Evolutionary conservation across 495 filamentous ascomycete genomes (phyloP).

Genomic region (Penicillium odoratum): DNA sequence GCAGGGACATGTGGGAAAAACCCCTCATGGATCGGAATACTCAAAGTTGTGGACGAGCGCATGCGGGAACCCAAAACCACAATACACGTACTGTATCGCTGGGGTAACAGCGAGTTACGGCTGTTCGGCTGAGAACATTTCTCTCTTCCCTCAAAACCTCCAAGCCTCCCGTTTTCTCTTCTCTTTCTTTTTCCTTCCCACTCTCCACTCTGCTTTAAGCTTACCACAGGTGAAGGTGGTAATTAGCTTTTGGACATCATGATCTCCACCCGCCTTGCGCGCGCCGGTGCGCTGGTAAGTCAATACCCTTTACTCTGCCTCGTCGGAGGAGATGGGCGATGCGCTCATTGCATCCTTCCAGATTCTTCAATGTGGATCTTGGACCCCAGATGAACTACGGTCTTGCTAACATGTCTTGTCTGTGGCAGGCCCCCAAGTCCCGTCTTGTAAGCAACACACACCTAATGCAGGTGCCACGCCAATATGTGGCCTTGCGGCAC

Average conservation of each 20-base stretch:
- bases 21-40: background rate
- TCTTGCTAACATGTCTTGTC: conserved; percentile 27
- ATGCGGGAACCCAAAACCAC: conserved; percentile 29
- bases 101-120: conserved; percentile 46
- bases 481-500: conserved; percentile 14
- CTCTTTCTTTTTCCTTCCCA: conserved; percentile 28
- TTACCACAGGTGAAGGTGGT: conserved; percentile 47
- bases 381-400: background rate
- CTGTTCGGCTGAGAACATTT: conserved; percentile 40
- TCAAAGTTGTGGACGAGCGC: conserved; percentile 7
- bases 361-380: background rate
- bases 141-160: conserved; percentile 43
- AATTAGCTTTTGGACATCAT: conserved; percentile 47
- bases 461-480: background rate
- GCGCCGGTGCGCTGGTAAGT: conserved; percentile 59
- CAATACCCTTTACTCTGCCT: conserved; percentile 14
- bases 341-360: background rate
- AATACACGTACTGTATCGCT: conserved; percentile 40
- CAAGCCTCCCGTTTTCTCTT: conserved; percentile 49
- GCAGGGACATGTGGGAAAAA: background rate
- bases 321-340: conserved; percentile 12
- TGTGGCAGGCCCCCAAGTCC: conserved; percentile 46
- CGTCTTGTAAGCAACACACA: conserved; percentile 51
- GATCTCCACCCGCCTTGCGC: conserved; percentile 57
- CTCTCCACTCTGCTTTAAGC: conserved; percentile 38